Evolutionary conservation across 441 rosid genomes (phyloP), one percentile per base, ranked within the genome.

Genomic region (Populus hybrid): DNA sequence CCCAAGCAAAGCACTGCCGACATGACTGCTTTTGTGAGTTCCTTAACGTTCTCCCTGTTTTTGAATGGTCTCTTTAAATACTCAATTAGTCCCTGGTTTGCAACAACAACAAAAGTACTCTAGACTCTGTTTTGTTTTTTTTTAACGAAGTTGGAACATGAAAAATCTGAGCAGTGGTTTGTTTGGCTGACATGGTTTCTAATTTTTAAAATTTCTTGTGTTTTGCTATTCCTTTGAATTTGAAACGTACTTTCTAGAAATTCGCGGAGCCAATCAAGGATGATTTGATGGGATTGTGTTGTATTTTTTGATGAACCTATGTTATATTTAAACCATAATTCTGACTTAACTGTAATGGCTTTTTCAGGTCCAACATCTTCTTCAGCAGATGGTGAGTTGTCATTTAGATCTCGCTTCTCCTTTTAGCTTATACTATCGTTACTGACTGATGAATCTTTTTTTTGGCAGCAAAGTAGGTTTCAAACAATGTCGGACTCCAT

Each of bases 401-500:
- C 76, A 65, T 35, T 74, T 78, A 61, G 67, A 67, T 68, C 68
- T 75, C 40, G 28, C 74, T 72, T 5, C 72, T 46, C 50, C n/a
- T 66, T 53, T 65, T 64, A 28, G n/a, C 61, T 64, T 71, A 0
- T 72, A n/a, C 32, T 67, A 32, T 67, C 71, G 36, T 79, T 82
- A 28, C 67, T 81, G 69, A 81, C 76, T 59, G 11, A 30, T 24
- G 38, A 40, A 34, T 34, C 8, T 34, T 1, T 40, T 40, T 80
- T 19, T 61, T 82, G 79, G 84, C 89, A 90, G 94, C 97, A 92
- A 84, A 78, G 86, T 75, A 87, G 94, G 85, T 91, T 91, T 76
- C 95, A 91, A 73, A 86, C 92, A 38, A 91, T 91, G 95, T 89
- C 95, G 2, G 93, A 86, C 71, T 84, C 91, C 85, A 87, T 91